Evolutionary conservation across 2,329 filamentous ascomycete species (phyloP), one percentile per base, ranked within the genome.

Genomic region (Xylaria sp.): DNA sequence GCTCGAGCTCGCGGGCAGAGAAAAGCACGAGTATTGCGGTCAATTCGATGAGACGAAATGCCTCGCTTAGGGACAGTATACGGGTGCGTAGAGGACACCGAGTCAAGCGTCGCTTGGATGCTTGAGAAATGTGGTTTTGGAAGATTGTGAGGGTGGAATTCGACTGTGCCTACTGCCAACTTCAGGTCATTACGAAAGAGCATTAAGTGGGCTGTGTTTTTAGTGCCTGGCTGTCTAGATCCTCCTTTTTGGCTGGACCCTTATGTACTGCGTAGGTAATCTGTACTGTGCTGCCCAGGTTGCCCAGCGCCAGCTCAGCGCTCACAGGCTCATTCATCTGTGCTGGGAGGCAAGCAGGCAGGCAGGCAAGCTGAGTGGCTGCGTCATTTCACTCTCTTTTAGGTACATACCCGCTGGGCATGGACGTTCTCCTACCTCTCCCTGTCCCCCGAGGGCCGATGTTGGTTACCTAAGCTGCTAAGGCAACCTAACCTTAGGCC

Each of bases 201-300:
- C n/a, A n/a, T n/a, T n/a, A 60, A 63, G 61, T 60, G 59, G 61
- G 61, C 59, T 55, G 56, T 61, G 59, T 46, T 56, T 37, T 26
- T 56, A 26, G 48, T 48, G 52, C 44, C 56, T 52, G 44, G 50
- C 19, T 48, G 42, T 54, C 55, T 52, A 56, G 59, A 50, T 55
- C 48, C 29, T 34, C 16, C 5, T 34, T 11, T 34, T 34, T 34
- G 4, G 24, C 11, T 26, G 11, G 24, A n/a, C n/a, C n/a, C n/a
- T n/a, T n/a, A n/a, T n/a, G n/a, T n/a, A n/a, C n/a, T n/a, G n/a
- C n/a, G n/a, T n/a, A n/a, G n/a, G n/a, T n/a, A n/a, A n/a, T n/a
- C n/a, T n/a, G n/a, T n/a, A n/a, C n/a, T n/a, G n/a, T n/a, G n/a
- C n/a, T n/a, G n/a, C n/a, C n/a, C n/a, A n/a, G n/a, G n/a, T n/a